Evolutionary conservation across 805 yeast species (phyloP), one percentile per base, ranked within the genome.

Genomic region (Tetrapisispora namnaoensis): DNA sequence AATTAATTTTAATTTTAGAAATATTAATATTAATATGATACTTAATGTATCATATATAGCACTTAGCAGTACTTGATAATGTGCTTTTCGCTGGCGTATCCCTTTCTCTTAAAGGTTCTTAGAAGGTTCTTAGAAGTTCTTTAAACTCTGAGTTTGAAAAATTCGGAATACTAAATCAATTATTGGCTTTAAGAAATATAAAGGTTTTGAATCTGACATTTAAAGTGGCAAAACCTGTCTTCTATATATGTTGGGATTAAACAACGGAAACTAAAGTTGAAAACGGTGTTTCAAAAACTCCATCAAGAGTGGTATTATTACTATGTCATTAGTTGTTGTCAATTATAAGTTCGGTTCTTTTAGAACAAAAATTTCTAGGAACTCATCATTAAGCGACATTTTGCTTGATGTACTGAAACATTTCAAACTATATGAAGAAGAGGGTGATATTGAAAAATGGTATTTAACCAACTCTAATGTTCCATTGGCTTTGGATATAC

Each of bases 301-400:
- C 8, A 24, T 24, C 28, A 10, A 32, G 35, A 11, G 35, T 6
- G n/a, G 5, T 11, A 11, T 32, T 10, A 14, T 27, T 3, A 27
- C 4, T n/a, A 73, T 73, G 76, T 61, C 74, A 11, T 57, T 67
- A 2, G 59, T 75, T 10, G 49, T 68, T 4, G 65, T 75, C 1
- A 49, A 55, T 5, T 63, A 71, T 52, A 65, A 69, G 1, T 62
- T 70, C 42, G 61, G 55, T 42, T 56, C 63, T 1, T 62, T 61
- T 52, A 72, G 65, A 49, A 53, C 61, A 34, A 68, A 65, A 44
- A 63, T 66, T 2, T 50, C 68, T 1, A 70, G 75, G 0, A 65
- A 69, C 4, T 66, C 66, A 16, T 56, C 67, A 1, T 53, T 75
- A 38, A 61, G 65, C 21, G 73, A 73, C 35, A 65, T 72, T 1